Evolutionary conservation across 768 basidiomycete species (phyloP), one percentile per base, ranked within the genome.

Genomic region (Tricholoma terreum): DNA sequence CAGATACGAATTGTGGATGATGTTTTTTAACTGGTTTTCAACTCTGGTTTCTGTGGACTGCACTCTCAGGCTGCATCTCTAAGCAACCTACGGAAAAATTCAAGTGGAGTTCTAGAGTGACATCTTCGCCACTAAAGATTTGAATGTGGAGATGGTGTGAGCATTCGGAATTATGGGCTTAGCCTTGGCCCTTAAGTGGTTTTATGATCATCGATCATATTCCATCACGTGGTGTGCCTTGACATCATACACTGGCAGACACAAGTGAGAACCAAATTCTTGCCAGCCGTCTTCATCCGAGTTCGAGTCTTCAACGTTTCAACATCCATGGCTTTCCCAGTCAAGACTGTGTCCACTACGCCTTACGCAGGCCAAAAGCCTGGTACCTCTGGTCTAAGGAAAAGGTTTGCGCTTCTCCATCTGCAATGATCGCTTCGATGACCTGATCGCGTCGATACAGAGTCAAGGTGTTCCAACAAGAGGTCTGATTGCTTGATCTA

Each of bases 381-480:
- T 21, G 97, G 97, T 58, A 98, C 97, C 10, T 98, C 97, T 61
- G 97, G 97, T 62, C 85, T 98, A 48, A 84, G 97, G 67, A 98
- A 98, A 81, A 85, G 94, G 93, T 92, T 62, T 68, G 77, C 50
- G 42, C 55, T 38, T 45, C 52, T 56, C 52, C 61, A 46, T 51
- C 12, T 51, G 56, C 33, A 42, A 50, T 36, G 50, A 43, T 55
- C 59, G 40, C 57, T 54, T 59, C 34, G 31, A 60, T 49, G 11
- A 38, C 61, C 61, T 64, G 54, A 64, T 57, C 34, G 61, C 71
- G 60, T 66, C 52, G 52, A 57, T 60, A 36, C 69, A 95, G 93
- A 68, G 97, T 98, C 73, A 98, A 96, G 77, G 85, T 98, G 65
- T 99, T 99, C 84, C 92, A 99, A 76, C 93, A 98, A 73, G 82